Evolutionary conservation across 192 early-diverging fungal genomes (phyloP), one percentile per base, ranked within the genome.

Genomic region (Mortierella hygrophila): DNA sequence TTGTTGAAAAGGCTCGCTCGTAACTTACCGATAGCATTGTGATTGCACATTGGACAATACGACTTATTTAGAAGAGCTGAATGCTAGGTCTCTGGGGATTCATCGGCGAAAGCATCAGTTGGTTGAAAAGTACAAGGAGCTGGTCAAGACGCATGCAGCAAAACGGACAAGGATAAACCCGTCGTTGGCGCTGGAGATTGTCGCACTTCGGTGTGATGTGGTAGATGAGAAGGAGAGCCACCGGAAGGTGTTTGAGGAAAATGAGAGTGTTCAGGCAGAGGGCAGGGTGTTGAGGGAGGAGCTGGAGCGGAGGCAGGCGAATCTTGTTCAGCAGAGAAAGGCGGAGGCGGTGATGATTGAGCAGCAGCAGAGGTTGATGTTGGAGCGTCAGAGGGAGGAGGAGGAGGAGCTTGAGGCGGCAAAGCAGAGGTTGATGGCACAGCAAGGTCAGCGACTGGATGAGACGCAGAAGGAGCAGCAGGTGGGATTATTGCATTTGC

Each of bases 301-400:
- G 23, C 47, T 85, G 35, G 83, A 85, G 46, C 40, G 35, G 16
- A 74, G 75, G 4, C 78, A 80, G 41, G 13, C 42, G 0, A 42
- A 41, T 37, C 2, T 85, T 16, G 16, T 85, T 29, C 78, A 85
- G 29, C 83, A 85, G 47, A 74, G 78, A 4, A 76, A 46, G 55
- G 60, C 83, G 3, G 78, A 85, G 63, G 83, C 78, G 1, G 70
- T 68, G 23, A 38, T 85, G 70, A 85, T 85, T 55, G 83, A 85
- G 23, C 78, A 80, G 20, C 83, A 85, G 40, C 83, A 85, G 42
- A 75, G 71, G 7, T 38, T 85, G 57, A 85, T 85, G 44, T 60
- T 85, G 52, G 83, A 85, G 38, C 72, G 78, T 18, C 74, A 65
- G 4, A 68, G 83, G n/a, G 83, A 85, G 40, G 83, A 79, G 40